phyloP scores from a whole-genome alignment of 2,329 filamentous ascomycete genomes.

The Trichoderma brevicompactum region DNA sequence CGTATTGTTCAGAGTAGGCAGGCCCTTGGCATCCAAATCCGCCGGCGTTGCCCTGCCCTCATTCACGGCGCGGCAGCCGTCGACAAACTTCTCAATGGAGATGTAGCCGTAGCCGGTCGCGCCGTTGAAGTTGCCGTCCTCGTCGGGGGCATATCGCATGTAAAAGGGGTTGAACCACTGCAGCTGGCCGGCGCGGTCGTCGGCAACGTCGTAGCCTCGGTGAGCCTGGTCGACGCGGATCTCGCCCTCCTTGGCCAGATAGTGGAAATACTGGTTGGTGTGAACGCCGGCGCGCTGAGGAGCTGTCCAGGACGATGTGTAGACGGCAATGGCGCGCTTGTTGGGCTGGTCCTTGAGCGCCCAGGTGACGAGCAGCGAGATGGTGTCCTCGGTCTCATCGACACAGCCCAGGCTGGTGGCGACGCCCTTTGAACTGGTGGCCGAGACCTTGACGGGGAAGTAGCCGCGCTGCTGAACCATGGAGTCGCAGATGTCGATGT shows the following conservation, averaged over 20 bases:
- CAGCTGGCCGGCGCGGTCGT: constrained; percentile 71
- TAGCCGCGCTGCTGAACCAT: constrained; percentile 79
- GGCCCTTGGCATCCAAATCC: constrained; percentile 76
- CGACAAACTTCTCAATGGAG: constrained; percentile 94
- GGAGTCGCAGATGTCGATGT: constrained; percentile 88
- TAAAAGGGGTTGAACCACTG: constrained; percentile 95
- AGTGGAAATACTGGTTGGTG: constrained; percentile 96
- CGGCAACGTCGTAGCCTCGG: constrained; percentile 92
- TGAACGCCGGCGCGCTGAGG: constrained; percentile 93
- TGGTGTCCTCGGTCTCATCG: constrained; percentile 86
- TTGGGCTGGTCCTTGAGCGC: constrained; percentile 68
- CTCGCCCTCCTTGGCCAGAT: constrained; percentile 82
- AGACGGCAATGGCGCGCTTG: constrained; percentile 83
- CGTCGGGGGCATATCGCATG: constrained; percentile 92
- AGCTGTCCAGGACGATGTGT: constrained; percentile 93
- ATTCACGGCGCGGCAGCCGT: constrained; percentile 80
- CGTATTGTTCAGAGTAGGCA: constrained; percentile 87
- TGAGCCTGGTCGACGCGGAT: constrained; percentile 91
- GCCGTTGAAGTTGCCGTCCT: constrained; percentile 91
- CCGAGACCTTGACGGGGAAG: constrained; percentile 77
- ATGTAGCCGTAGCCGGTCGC: constrained; percentile 93
- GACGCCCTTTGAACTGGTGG: constrained; percentile 76
- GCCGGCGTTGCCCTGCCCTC: constrained; percentile 71
- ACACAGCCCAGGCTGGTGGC: constrained; percentile 79
- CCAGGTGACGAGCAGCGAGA: constrained; percentile 90